These are phyloP conservation scores for Phytophthora kernoviae DNA, from an alignment of 352 stramenopile species.

Conservation along the genomic window DNA sequence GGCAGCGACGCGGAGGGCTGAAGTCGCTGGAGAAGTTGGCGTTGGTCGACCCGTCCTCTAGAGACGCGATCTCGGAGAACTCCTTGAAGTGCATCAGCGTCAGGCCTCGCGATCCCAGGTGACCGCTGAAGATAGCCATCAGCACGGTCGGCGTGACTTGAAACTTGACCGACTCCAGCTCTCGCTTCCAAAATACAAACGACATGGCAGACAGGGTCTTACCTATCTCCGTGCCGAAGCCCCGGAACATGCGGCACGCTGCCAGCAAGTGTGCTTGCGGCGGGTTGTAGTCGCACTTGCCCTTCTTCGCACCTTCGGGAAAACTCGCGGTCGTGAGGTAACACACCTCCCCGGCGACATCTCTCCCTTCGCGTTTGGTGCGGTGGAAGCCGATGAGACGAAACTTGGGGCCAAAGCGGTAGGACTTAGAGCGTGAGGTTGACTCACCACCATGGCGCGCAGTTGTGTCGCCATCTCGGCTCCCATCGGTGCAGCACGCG, in stretches of 20 bases:
- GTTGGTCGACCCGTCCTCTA: conserved; percentile 11
- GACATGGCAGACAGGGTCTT: conserved; percentile 11
- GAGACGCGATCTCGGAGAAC: background rate
- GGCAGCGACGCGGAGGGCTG: conserved; percentile 6
- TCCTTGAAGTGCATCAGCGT: conserved; percentile 14
- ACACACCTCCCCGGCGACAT: background rate
- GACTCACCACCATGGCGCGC: background rate
- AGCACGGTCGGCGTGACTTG: conserved; percentile 12
- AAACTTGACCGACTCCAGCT: too few relatives aligned
- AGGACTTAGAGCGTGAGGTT: background rate
- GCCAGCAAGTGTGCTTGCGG: conserved; percentile 9
- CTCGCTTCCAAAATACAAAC: too few relatives aligned
- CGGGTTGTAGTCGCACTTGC: conserved; percentile 16
- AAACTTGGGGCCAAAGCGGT: background rate
- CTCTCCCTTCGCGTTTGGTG: conserved; percentile 9
- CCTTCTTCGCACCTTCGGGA: conserved; percentile 3
- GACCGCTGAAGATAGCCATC: conserved; percentile 15
- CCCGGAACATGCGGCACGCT: conserved; percentile 10
- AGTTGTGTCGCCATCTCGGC: too few relatives aligned
- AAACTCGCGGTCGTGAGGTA: conserved; percentile 8
- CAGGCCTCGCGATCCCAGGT: conserved; percentile 11
- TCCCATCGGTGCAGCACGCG: too few relatives aligned
- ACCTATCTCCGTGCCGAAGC: conserved; percentile 4
- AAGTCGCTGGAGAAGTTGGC: conserved; percentile 21
- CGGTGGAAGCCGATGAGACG: conserved; percentile 1